Evolutionary conservation across 2,329 filamentous ascomycete species (phyloP).

Genomic region (Colletotrichum sp.): DNA sequence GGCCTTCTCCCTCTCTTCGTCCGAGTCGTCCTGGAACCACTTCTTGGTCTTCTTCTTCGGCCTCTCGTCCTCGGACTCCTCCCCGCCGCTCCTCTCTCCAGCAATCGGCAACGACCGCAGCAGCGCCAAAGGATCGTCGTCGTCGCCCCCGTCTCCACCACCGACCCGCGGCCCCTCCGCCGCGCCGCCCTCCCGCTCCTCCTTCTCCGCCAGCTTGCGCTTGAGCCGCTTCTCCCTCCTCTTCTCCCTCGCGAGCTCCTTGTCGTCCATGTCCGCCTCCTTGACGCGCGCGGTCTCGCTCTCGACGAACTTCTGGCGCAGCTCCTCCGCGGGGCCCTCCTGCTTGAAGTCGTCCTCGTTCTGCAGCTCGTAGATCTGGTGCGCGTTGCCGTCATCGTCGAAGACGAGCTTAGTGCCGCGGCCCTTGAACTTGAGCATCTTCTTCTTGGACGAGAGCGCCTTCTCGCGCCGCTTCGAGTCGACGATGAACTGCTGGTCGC

Average conservation of each 20-base stretch:
- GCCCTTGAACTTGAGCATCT: conserved; percentile 88
- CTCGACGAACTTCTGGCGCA: conserved; percentile 79
- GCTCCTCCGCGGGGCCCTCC: conserved; percentile 76
- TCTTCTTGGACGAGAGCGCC: conserved; percentile 93
- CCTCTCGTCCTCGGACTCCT: conserved; percentile 29
- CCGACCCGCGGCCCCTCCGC: conserved; percentile 25
- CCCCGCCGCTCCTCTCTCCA: conserved; percentile 39
- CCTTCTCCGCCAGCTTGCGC: conserved; percentile 69
- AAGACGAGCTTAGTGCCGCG: conserved; percentile 86
- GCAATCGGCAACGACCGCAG: conserved; percentile 62
- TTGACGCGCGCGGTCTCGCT: conserved; percentile 74
- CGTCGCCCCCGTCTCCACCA: conserved; percentile 39
- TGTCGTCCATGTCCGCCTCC: conserved; percentile 82
- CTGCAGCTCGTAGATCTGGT: conserved; percentile 87
- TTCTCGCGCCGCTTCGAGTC: conserved; percentile 97
- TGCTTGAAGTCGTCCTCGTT: conserved; percentile 81
- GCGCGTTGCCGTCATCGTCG: conserved; percentile 88
- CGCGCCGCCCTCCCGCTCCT: conserved; percentile 47
- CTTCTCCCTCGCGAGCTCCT: conserved; percentile 79
- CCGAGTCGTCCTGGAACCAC: conserved; percentile 75
- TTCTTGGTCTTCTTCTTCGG: conserved; percentile 72
- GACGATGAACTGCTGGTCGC: conserved; percentile 77
- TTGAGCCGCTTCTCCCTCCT: conserved; percentile 78
- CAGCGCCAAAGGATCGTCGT: conserved; percentile 61
- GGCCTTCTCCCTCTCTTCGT: conserved; percentile 40